Base-by-base conservation (phyloP, 345 rosid species). In the Iberis pinnata region DNA sequence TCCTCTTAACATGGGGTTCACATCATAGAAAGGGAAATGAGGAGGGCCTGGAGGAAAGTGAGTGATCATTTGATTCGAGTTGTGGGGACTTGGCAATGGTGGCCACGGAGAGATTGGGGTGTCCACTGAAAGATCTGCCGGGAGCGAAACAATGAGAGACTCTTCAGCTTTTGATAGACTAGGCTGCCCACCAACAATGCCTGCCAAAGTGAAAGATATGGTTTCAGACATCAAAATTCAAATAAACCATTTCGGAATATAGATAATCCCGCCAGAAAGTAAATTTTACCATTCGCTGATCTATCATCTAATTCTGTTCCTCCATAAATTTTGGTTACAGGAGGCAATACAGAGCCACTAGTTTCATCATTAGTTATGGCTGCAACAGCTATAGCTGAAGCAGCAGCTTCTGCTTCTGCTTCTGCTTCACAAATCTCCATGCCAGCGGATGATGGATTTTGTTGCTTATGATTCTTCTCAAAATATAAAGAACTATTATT, bases 121-220 rank as follows among this genome's bases (percentile, higher is more conserved):
- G 53, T 93, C 99, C 44, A 88, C 86, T 48, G 95, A 86, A 32
- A 93, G 95, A 74, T 93, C 99, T 45, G 94, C 95, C 18, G 97
- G 99, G 47, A 93, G 93, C 54, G 99, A 74, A 33, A 92, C 87
- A 70, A 65, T 80, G 35, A 92, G 75, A 55, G 95, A 75, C 65
- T 93, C 94, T 73, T 88, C 98, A 22, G 75, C 80, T 63, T 77
- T 83, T 31, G 89, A 77, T 53, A 65, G 86, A 75, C 75, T 70
- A 50, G 75, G 73, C 22, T 78, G 76, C 65, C 73, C 80, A 62
- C 66, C 70, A 58, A 62, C 70, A 22, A 63, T 65, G 45, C 73
- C 97, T 81, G 76, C 65, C 63, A 75, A 68, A 52, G 41, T 43
- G 29, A 43, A 38, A 44, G 44, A 18, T 43, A 12, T 36, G 49